Base-by-base conservation (phyloP, 352 stramenopile species). In the Pilasporangium apinafurcum region DNA sequence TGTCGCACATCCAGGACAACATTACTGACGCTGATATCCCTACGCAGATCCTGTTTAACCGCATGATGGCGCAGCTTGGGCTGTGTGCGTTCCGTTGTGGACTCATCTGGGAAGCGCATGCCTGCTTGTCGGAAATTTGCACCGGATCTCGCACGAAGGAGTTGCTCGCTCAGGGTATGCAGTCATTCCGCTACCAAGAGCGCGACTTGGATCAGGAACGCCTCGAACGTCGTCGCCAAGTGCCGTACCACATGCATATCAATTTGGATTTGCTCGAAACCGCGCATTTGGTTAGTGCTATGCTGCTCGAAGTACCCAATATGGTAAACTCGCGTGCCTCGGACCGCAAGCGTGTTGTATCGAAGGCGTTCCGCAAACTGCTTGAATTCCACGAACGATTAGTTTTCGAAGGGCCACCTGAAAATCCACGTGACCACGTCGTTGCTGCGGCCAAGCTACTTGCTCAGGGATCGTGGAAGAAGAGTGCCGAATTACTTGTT, bases 181-280 rank as follows among this genome's bases (percentile, higher is more conserved):
- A 94, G 74, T 73, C 83, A 65, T 79, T 97, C 88, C 72, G 87
- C 20, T 84, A 79, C 55, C 71, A 84, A 56, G 95, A 99, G 56
- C 96, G 96, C 54, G 96, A 96, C 59, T 66, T 89, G 5, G 95
- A 99, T 56, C 88, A 98, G 68, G 96, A 99, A 68, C 97, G 97
- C 43, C 77, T 95, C 7, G 96, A 99, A 63, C 95, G 95, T 44
- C 90, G 97, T 65, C 82, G 97, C 33, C 92, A 98, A 59, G 81
- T 98, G 44, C 96, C 96, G 25, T 99, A 98, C 76, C 96, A 99
- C 74, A 97, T 98, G 88, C 96, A 99, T 75, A 98, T 99, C 61
- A 99, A 99, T 66, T 68, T 98, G 16, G 97, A 99, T 59, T 59
- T 99, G 51, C 73, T 99, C 26, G 97, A 99, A 64, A 95, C 89